These are phyloP conservation scores for Pascua sp. DNA, from an alignment of 1,284 basidiomycete species.

Conservation along the genomic window DNA sequence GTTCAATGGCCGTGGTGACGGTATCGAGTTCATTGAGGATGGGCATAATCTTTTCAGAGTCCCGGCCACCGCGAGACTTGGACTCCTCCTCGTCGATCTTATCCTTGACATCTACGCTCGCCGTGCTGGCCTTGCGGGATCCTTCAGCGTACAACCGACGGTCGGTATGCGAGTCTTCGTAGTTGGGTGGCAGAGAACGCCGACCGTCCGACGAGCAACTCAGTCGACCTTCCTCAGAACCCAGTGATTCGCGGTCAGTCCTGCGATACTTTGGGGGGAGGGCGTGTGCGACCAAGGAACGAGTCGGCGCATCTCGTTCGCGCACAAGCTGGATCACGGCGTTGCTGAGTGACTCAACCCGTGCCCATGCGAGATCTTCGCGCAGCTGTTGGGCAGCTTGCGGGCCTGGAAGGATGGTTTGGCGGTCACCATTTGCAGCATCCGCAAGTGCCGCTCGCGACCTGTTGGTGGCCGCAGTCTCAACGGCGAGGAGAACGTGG, in stretches of 20 bases:
- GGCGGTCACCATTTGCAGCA: neutral
- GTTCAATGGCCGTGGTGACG: constrained; percentile 78
- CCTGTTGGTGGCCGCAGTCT: constrained; percentile 3
- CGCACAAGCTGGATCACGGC: constrained; percentile 25
- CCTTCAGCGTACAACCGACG: too few species aligned
- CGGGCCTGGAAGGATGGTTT: too few species aligned
- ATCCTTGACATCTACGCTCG: too few species aligned
- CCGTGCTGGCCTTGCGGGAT: too few species aligned
- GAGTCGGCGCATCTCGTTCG: constrained; percentile 5
- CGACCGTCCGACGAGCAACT: too few species aligned
- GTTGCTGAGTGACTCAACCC: constrained; percentile 28
- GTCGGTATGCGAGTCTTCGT: too few species aligned
- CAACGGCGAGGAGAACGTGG: constrained; percentile 5
- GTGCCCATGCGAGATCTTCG: constrained; percentile 34
- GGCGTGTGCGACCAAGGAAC: constrained; percentile 5
- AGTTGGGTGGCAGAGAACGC: too few species aligned
- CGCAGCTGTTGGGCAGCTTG: neutral
- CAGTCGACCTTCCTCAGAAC: too few species aligned
- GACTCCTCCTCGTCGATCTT: too few species aligned
- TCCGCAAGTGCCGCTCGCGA: too few species aligned
- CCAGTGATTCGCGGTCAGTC: constrained; percentile 4
- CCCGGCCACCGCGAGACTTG: too few species aligned
- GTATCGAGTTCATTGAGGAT: constrained; percentile 64
- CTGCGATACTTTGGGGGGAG: constrained; percentile 14
- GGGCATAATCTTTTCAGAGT: neutral